Base-by-base conservation (phyloP, 1,284 basidiomycete species). In the Rhodotorula mucilaginosa region DNA sequence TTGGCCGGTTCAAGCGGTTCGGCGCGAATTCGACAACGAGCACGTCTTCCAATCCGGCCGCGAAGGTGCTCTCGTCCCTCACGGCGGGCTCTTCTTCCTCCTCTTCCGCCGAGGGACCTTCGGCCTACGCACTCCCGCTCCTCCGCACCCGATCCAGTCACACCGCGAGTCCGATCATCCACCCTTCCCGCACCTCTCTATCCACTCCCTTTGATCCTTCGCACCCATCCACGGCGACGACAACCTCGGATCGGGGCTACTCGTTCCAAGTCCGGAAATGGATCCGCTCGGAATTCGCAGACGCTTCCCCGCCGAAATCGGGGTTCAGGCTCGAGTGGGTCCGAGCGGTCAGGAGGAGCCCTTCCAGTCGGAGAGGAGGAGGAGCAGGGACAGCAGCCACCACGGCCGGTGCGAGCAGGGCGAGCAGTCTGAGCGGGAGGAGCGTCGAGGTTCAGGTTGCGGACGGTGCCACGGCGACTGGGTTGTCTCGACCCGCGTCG, bases 261-360 rank as follows among this genome's bases (percentile, higher is more conserved):
- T 87, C 90, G 5, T 96, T 92, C 91, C 21, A 58, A 15, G 49
- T 58, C 1, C 67, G 67, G 49, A 58, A 58, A n/a, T 68, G 67
- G 67, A 21, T 68, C 13, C 31, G 67, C 2, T 6, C 19, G 3
- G 67, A 68, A 23, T 26, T 68, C 26, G 31, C 34, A 19, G 61
- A 34, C 31, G 56, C 66, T n/a, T 44, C 39, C 39, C 39, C 39
- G 47, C 60, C 56, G 48, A 52, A 51, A 5, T 19, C 15, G 23
- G 47, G 7, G 3, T 10, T 58, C 29, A 29, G 46, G 39, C 46
- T 64, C 48, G 69, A 71, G 44, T 67, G 65, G 58, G 48, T 59
- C 29, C 47, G 67, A 13, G 39, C 59, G 54, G 49, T 51, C 7
- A 31, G 26, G 54, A n/a, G 54, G 12, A 56, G 29, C 6, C 16